Conservation (phyloP, 768 basidiomycete species). For the Pholiota microspora region DNA sequence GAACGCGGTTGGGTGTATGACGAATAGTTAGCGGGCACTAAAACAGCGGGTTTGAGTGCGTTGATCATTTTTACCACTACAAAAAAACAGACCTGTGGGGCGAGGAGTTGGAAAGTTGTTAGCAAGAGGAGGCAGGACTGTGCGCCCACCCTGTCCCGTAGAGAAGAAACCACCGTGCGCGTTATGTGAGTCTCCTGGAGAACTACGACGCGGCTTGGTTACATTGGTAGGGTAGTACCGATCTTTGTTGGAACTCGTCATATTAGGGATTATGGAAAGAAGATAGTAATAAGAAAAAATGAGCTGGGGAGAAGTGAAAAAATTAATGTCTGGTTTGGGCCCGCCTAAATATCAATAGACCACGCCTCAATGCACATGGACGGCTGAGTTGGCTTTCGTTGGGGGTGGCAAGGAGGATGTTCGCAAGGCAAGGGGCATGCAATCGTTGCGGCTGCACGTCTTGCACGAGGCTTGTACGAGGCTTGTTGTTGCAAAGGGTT, state of each 20-base stretch:
- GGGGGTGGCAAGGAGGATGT: slow-evolving; percentile 35
- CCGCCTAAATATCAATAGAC: slow-evolving; percentile 41
- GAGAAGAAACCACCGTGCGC: slow-evolving; percentile 58
- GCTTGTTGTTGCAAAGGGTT: slow-evolving; percentile 33
- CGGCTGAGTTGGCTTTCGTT: slow-evolving; percentile 14
- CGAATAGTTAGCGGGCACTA: slow-evolving; percentile 57
- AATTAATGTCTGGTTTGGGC: slow-evolving; percentile 20
- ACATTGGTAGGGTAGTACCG: slow-evolving; percentile 52
- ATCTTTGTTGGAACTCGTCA: slow-evolving; percentile 67
- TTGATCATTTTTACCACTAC: slow-evolving; percentile 48
- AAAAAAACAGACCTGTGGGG: slow-evolving; percentile 84
- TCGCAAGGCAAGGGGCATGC: slow-evolving; percentile 49
- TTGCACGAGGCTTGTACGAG: slow-evolving; percentile 50
- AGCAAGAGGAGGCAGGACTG: slow-evolving; percentile 84
- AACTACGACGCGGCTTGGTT: slow-evolving; percentile 66
- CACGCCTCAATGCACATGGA: slow-evolving; percentile 15
- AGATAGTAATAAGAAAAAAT: slow-evolving; percentile 60
- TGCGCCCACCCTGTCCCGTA: slow-evolving; percentile 87
- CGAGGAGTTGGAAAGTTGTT: slow-evolving; percentile 84
- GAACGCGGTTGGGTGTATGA: slow-evolving; percentile 66
- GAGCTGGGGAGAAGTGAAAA: slow-evolving; percentile 47
- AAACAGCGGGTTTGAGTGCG: slow-evolving; percentile 57
- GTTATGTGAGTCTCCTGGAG: slow-evolving; percentile 64
- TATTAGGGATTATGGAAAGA: slow-evolving; percentile 50
- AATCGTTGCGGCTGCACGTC: slow-evolving; percentile 29